Base-by-base conservation (phyloP, 2,329 filamentous ascomycete species). In the Microcera coccophila region DNA sequence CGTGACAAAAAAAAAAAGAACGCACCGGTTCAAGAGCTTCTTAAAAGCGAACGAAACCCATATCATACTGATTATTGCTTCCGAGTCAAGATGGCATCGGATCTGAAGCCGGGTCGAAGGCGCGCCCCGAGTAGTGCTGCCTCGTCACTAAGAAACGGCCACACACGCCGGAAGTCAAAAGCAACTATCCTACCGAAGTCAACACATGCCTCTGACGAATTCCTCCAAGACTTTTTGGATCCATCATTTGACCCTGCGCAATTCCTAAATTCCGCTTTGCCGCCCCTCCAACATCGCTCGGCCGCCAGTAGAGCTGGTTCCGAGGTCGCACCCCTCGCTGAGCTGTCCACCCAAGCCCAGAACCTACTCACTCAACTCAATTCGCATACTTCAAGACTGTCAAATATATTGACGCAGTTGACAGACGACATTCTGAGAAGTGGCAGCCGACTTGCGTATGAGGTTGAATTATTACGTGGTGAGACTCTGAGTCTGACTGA, bases 351-450 rank as follows among this genome's bases (percentile, higher is more conserved):
- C 0, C 87, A 90, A 60, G 85, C 90, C 1, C 90, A 96, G 65
- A 76, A 82, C 3, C 75, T 94, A n/a, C 75, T 96, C 36, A 87
- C 90, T 1, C 87, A 91, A 59, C 80, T 97, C 58, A 94, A 87
- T 60, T 85, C 88, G 8, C 89, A 96, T 62, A 95, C 90, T 2
- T 85, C 88, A 15, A 80, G 90, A 35, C 72, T 96, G 7, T 89
- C 90, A 12, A 82, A 77, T 41, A 87, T 83, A 35, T 75, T 98
- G 44, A 95, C 90, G 22, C 84, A 91, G 59, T 73, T 97, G 46
- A 96, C 93, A 10, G 91, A 98, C 64, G 93, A 97, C 54, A 97
- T 98, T 50, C 68, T 98, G 48, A 81, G 93, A 44, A 90, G 88
- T 58, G 88, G 90, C 19, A 89, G 87, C 51, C 79, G 91, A 4